phyloP scores from a whole-genome alignment of 768 basidiomycete species.

The Tubosaeta brunneosetosa region DNA sequence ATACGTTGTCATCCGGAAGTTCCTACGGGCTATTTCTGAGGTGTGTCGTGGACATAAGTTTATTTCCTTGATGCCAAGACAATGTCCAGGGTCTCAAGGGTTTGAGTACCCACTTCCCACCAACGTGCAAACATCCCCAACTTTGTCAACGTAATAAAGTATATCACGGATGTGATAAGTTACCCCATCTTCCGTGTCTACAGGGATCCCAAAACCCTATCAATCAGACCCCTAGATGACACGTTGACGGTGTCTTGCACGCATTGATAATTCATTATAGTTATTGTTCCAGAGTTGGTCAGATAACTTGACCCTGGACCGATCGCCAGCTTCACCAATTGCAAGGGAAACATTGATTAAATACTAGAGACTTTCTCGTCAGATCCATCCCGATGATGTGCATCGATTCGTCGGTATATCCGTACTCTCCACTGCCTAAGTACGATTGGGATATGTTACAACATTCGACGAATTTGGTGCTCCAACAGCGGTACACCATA shows the following conservation, averaged over 20 bases:
- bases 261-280: neutral
- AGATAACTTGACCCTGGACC: neutral
- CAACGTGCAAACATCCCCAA: neutral
- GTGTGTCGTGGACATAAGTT: too few species aligned
- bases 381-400: neutral
- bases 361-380: neutral
- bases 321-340: neutral
- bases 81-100: too few species aligned
- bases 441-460: neutral
- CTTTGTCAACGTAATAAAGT: neutral
- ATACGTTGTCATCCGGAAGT: too few species aligned
- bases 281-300: neutral
- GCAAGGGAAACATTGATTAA: neutral
- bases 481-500: conserved; percentile 1
- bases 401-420: neutral
- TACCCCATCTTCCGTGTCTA: conserved; percentile 15
- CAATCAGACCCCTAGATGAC: accelerated
- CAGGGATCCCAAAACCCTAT: neutral
- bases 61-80: neutral
- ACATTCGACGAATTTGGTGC: neutral
- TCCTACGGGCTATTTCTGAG: too few species aligned
- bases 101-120: neutral
- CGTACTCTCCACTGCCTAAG: neutral
- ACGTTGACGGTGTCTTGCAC: neutral
- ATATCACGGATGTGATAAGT: neutral